A percentile compares a stretch with the other conserved stretches of the same genome.
phyloP scores from a whole-genome alignment of 2,329 filamentous ascomycete genomes.

The Ceratocystis colombiana region DNA sequence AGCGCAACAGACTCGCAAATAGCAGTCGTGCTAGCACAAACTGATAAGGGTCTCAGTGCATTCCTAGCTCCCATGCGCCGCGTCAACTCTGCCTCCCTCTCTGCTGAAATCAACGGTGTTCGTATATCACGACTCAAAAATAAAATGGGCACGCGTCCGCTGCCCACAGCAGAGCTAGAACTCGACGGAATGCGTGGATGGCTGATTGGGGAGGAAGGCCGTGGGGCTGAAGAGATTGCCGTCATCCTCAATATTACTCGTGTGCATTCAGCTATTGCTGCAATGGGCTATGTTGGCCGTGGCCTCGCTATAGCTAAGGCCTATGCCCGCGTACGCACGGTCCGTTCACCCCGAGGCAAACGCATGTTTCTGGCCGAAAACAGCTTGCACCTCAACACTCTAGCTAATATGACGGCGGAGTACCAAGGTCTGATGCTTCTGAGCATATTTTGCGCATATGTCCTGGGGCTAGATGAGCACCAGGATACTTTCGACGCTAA shows the following conservation, averaged over 20 bases:
- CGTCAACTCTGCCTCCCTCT: slow-evolving; percentile 32
- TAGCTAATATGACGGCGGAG: slow-evolving; percentile 46
- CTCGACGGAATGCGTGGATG: slow-evolving; percentile 53
- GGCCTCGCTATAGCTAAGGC: slow-evolving; percentile 48
- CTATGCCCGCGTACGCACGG: slow-evolving; percentile 47
- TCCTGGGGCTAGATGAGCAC: slow-evolving; percentile 48
- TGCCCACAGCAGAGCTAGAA: slow-evolving; percentile 64
- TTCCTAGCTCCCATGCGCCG: slow-evolving; percentile 57
- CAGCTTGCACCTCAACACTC: slow-evolving; percentile 47
- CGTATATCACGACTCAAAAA: slow-evolving; percentile 59
- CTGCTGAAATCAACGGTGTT: slow-evolving; percentile 52
- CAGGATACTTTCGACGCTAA: slow-evolving; percentile 29
- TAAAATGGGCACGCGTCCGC: slow-evolving; percentile 58
- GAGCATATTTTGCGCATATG: slow-evolving; percentile 42
- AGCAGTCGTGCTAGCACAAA: slow-evolving; percentile 53
- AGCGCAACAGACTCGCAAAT: slow-evolving; percentile 52
- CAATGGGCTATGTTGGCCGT: slow-evolving; percentile 45
- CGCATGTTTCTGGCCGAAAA: slow-evolving; percentile 43
- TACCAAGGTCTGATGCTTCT: slow-evolving; percentile 50
- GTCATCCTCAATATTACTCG: slow-evolving; percentile 59
- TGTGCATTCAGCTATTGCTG: slow-evolving; percentile 46
- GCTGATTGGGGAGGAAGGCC: slow-evolving; percentile 55
- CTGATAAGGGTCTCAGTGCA: slow-evolving; percentile 44
- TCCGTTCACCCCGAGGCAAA: slow-evolving; percentile 35
- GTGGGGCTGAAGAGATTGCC: slow-evolving; percentile 57